Percentiles rank a stretch among this genome's conserved stretches.
phyloP scores from a whole-genome alignment of 257 asterid genomes.

The Solanum dulcamara region DNA sequence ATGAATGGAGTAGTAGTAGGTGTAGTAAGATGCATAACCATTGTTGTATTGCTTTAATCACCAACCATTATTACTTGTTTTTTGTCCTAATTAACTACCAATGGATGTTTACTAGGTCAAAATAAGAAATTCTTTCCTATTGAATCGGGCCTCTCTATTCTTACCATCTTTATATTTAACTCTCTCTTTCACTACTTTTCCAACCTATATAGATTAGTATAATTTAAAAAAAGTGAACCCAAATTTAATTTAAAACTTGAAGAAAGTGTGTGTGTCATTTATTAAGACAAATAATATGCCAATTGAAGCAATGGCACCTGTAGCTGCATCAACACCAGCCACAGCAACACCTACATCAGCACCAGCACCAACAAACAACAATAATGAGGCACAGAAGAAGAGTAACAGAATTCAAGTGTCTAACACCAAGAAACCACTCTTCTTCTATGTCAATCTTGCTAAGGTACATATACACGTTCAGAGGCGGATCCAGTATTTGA shows the following conservation, averaged over 20 bases:
- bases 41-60: neutral
- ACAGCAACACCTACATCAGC: neutral
- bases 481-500: neutral
- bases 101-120: slow-evolving; percentile 27
- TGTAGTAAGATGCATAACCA: slow-evolving; percentile 9
- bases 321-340: slow-evolving; percentile 3
- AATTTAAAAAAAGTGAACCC: neutral
- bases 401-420: slow-evolving; percentile 50
- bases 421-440: slow-evolving; percentile 52
- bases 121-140: slow-evolving; percentile 4
- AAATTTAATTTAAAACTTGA: neutral
- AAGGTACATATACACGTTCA: slow-evolving; percentile 11
- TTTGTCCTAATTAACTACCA: neutral
- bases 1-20: neutral
- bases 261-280: neutral
- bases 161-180: neutral
- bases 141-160: neutral
- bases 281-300: slow-evolving; percentile 10
- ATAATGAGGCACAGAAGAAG: slow-evolving; percentile 24
- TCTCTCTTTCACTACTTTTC: neutral
- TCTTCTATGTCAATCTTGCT: slow-evolving; percentile 55
- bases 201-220: neutral
- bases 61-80: neutral
- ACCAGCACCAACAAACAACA: neutral
- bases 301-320: slow-evolving; percentile 23